Evolutionary conservation across 495 filamentous ascomycete species (phyloP), one percentile per base, ranked within the genome.

Genomic region (Hypoxylon subgilvum): DNA sequence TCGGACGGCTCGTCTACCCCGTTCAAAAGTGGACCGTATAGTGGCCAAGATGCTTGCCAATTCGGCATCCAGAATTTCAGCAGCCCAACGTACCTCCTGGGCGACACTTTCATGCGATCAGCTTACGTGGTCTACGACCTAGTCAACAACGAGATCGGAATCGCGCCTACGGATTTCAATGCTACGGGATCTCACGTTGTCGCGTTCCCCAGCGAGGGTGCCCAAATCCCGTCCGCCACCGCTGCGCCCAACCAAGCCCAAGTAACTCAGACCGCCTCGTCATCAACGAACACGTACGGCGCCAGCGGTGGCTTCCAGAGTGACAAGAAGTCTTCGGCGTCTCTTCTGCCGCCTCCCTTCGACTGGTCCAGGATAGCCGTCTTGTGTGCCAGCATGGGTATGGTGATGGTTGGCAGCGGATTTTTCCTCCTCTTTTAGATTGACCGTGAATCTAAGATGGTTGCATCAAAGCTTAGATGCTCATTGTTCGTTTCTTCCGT

Each of bases 81-180:
- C 36, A 64, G 76, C 4, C 73, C 75, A 9, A 83, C 84, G 2
- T 80, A 79, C 50, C 82, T 96, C 16, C 78, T 98, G 17, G 94
- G 94, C n/a, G 94, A 98, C 71, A 96, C 94, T 0, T 97, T 97
- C 76, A 76, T 98, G 8, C 85, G 94, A 53, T 91, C 87, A 28
- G 91, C 92, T 0, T 98, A 97, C 66, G 90, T 96, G 8, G 95
- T 97, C 0, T 97, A 96, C 68, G 94, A 97, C 63, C 77, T 98
- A 4, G 79, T 80, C 27, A 96, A 96, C 72, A 92, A 96, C 72
- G 79, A 93, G 69, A 89, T 98, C 49, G 89, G 81, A 6, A 72
- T 98, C 32, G 94, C 91, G 7, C 85, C 88, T 43, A 96, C 94
- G 6, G 83, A 89, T 34, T 97, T 96, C 78, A 92, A 97, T 65